These are phyloP conservation scores for Withania somnifera DNA, from an alignment of 305 asterid species.

Conservation along the genomic window DNA sequence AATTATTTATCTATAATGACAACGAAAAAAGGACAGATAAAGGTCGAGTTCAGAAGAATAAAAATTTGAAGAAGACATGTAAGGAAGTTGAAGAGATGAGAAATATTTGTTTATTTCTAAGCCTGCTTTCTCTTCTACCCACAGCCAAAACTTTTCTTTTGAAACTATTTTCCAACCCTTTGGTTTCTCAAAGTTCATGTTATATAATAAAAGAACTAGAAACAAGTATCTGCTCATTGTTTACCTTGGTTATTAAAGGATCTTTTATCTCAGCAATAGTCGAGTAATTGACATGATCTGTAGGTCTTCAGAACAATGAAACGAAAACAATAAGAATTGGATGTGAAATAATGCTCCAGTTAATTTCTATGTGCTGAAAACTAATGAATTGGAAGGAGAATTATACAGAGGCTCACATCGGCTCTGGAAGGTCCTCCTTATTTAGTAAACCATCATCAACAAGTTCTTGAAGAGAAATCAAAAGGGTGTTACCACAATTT, in stretches of 20 bases:
- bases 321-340: neutral
- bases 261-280: conserved; percentile 73
- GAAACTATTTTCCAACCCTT: neutral
- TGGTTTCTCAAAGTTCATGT: neutral
- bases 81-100: neutral
- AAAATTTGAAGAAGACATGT: neutral
- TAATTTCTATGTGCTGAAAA: neutral
- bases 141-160: neutral
- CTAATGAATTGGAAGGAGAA: neutral
- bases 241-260: conserved; percentile 71
- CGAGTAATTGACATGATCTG: conserved; percentile 57
- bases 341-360: neutral
- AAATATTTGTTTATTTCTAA: neutral
- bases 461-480: conserved; percentile 90
- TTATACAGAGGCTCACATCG: conserved; percentile 45
- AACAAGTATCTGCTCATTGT: neutral
- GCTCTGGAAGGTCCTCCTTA: conserved; percentile 76
- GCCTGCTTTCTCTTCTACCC: neutral
- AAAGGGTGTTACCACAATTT: conserved; percentile 86
- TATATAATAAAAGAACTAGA: neutral
- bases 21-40: neutral
- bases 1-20: neutral
- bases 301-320: conserved; percentile 38
- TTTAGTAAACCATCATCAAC: conserved; percentile 76
- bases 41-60: neutral